Percentiles rank a stretch among this genome's conserved stretches.
Conservation (phyloP, 2,329 filamentous ascomycete species). For the Stachybotrys elegans region DNA sequence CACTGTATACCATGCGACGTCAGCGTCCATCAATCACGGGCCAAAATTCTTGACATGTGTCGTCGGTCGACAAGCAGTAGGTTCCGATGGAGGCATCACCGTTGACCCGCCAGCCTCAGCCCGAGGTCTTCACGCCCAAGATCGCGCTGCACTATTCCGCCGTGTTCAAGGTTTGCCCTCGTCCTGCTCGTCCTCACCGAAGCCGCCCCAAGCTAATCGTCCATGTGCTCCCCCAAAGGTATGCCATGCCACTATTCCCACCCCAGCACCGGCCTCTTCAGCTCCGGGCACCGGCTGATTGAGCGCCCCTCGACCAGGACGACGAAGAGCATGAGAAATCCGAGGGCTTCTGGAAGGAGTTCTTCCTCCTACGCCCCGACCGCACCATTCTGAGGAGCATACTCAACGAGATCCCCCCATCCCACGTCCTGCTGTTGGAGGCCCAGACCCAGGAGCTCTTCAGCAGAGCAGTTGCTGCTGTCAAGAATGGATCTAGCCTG, state of each 20-base stretch:
- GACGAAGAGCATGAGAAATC: conserved; percentile 64
- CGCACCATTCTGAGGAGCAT: conserved; percentile 60
- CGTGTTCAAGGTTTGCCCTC: conserved; percentile 63
- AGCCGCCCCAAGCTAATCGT: conserved; percentile 11
- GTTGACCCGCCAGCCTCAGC: conserved; percentile 85
- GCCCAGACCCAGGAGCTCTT: conserved; percentile 78
- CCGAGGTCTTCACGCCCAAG: conserved; percentile 89
- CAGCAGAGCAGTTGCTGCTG: conserved; percentile 61
- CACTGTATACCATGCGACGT: no score
- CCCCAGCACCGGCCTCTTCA: conserved; percentile 10
- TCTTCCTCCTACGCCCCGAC: conserved; percentile 87
- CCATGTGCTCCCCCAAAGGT: conserved; percentile 15
- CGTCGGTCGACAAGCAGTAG: no score
- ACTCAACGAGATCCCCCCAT: conserved; percentile 64
- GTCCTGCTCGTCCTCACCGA: conserved; percentile 6
- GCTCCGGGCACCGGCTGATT: conserved; percentile 22
- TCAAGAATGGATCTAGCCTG: conserved; percentile 56
- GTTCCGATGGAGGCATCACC: conserved; percentile 78
- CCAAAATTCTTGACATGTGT: no score
- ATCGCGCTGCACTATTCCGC: conserved; percentile 84
- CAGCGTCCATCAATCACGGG: no score
- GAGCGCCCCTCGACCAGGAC: conserved; percentile 38
- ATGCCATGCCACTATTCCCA: conserved; percentile 11
- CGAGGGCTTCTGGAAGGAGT: conserved; percentile 93
- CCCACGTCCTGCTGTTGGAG: conserved; percentile 72